Evolutionary conservation across 108 stramenopile species (phyloP).

Genomic region (Discostella stelligeroides): DNA sequence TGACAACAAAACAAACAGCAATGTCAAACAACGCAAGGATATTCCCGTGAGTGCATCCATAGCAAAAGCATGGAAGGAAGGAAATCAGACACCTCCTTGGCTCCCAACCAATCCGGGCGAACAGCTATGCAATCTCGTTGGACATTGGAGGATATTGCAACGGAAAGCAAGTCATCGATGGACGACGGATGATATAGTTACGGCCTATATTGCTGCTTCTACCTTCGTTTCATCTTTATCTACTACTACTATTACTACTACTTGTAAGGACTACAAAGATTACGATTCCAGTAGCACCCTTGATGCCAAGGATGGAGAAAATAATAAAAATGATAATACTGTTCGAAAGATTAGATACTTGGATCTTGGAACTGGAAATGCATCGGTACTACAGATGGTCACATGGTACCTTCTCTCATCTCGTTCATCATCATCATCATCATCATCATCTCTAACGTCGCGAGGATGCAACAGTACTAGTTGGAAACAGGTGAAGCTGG

Average conservation of each 20-base stretch:
- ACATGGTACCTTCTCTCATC: slow-evolving; percentile 51
- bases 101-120: slow-evolving; percentile 57
- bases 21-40: not conserved
- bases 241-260: too few relatives aligned
- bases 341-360: slow-evolving; percentile 42
- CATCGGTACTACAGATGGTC: slow-evolving; percentile 62
- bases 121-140: slow-evolving; percentile 71
- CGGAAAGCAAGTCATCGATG: slow-evolving; percentile 66
- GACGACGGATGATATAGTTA: slow-evolving; percentile 80
- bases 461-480: not conserved
- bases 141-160: slow-evolving; percentile 72
- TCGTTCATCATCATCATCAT: not conserved
- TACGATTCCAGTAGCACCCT: not conserved
- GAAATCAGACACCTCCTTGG: slow-evolving; percentile 52
- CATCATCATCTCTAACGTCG: not conserved
- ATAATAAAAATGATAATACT: too few relatives aligned
- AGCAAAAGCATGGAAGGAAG: not conserved
- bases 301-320: not conserved
- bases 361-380: slow-evolving; percentile 66
- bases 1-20: not conserved
- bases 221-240: slow-evolving; percentile 32
- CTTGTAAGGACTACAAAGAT: too few relatives aligned
- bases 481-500: not conserved
- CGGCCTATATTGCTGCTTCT: slow-evolving; percentile 62
- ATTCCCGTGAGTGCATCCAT: not conserved